These are phyloP conservation scores for Pulveroboletus sp. DNA, from an alignment of 1,284 basidiomycete genomes.

Conservation along the genomic window DNA sequence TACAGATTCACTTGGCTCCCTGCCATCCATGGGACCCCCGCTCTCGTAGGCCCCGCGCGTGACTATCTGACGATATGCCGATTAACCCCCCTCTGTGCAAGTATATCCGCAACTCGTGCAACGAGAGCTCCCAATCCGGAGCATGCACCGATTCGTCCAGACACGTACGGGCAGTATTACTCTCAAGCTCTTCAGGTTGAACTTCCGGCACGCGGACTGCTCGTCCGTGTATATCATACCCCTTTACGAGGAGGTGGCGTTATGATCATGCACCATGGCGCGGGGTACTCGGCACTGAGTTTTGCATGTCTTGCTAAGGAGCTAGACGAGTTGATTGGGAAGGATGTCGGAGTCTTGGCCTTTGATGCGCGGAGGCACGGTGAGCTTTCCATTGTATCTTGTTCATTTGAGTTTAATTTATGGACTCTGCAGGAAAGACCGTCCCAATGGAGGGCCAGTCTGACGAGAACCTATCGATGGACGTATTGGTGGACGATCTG, in stretches of 20 bases:
- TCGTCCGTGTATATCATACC: slow-evolving; percentile 80
- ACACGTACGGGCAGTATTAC: slow-evolving; percentile 59
- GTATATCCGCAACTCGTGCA: slow-evolving; percentile 13
- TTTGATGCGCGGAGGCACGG: slow-evolving; percentile 91
- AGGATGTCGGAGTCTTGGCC: slow-evolving; percentile 82
- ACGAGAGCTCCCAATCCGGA: slow-evolving; percentile 53
- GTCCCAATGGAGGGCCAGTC: slow-evolving; percentile 39
- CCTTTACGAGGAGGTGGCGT: slow-evolving; percentile 53
- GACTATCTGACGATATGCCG: background rate
- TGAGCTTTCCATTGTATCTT: slow-evolving; percentile 39
- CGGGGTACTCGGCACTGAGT: slow-evolving; percentile 85
- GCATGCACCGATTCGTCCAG: slow-evolving; percentile 73
- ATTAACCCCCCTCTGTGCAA: slow-evolving; percentile 10
- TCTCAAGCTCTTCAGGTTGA: slow-evolving; percentile 72
- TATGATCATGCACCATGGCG: slow-evolving; percentile 93
- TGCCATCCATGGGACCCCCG: slow-evolving; percentile 62
- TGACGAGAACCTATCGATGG: slow-evolving; percentile 73
- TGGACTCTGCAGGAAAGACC: slow-evolving; percentile 59
- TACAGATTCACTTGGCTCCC: slow-evolving; percentile 58
- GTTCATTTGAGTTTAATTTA: background rate
- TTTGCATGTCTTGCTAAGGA: slow-evolving; percentile 89
- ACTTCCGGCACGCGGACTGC: slow-evolving; percentile 60
- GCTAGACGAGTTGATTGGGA: slow-evolving; percentile 58
- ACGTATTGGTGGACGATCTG: slow-evolving; percentile 72
- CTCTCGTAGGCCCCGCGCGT: slow-evolving; percentile 49